phyloP scores from a whole-genome alignment of 306 rosid genomes.

The Arachis hypogaea region DNA sequence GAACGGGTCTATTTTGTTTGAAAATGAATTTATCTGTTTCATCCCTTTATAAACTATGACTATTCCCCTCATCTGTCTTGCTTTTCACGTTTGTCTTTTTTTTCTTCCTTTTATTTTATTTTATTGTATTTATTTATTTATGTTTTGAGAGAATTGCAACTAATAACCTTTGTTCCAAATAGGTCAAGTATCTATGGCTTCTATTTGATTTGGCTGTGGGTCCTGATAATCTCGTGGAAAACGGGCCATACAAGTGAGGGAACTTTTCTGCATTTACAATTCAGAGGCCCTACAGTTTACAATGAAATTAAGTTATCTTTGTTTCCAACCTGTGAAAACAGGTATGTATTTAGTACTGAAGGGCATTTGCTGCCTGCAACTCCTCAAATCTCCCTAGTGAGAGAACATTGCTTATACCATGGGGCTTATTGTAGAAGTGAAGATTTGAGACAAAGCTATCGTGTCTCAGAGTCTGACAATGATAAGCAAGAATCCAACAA shows the following conservation, averaged over 20 bases:
- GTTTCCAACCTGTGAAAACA: slow-evolving; percentile 37
- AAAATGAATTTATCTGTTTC: background rate
- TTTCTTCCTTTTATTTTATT: background rate
- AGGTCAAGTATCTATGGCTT: slow-evolving; percentile 98
- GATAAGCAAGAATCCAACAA: slow-evolving; percentile 69
- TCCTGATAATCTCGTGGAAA: slow-evolving; percentile 94
- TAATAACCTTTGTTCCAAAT: slow-evolving; percentile 40
- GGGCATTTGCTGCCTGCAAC: slow-evolving; percentile 94
- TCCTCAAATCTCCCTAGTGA: slow-evolving; percentile 79
- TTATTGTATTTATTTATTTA: slow-evolving; percentile 8
- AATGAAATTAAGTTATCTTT: slow-evolving; percentile 21
- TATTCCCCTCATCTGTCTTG: slow-evolving; percentile 2
- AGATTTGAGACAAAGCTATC: slow-evolving; percentile 44
- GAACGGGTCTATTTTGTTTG: slow-evolving; percentile 8
- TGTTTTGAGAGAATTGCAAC: slow-evolving; percentile 19
- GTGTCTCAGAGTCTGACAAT: slow-evolving; percentile 47
- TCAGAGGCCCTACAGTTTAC: slow-evolving; percentile 26
- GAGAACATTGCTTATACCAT: slow-evolving; percentile 79
- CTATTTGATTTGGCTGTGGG: slow-evolving; percentile 96
- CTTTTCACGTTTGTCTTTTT: background rate
- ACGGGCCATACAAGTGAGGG: slow-evolving; percentile 94
- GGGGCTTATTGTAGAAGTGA: slow-evolving; percentile 79
- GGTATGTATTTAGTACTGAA: slow-evolving; percentile 95
- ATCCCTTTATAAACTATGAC: slow-evolving; percentile 22
- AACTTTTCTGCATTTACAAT: slow-evolving; percentile 31